A percentile compares a stretch with the other conserved stretches of the same genome.
These are phyloP conservation scores for Verticillium albo-atrum DNA, from an alignment of 2,329 filamentous ascomycete species.

Conservation along the genomic window DNA sequence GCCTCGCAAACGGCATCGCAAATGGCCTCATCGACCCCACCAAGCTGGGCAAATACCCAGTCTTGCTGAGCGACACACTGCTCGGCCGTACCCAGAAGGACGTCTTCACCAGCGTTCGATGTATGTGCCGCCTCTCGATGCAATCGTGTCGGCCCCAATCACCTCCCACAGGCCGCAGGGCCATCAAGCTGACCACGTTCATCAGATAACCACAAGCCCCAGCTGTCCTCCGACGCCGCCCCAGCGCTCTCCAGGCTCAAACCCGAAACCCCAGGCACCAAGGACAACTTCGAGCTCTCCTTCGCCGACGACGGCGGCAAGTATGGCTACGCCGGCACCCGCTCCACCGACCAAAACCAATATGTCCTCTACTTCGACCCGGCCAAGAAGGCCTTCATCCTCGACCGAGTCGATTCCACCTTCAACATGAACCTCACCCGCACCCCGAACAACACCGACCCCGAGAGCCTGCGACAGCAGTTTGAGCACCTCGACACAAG, in stretches of 20 bases:
- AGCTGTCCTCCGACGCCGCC: conserved; percentile 42
- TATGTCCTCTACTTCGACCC: conserved; percentile 74
- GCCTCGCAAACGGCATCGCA: neutral
- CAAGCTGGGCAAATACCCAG: conserved; percentile 56
- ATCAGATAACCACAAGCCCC: conserved; percentile 59
- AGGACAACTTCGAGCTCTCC: conserved; percentile 50
- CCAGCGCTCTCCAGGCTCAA: conserved; percentile 47
- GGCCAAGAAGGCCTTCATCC: conserved; percentile 67
- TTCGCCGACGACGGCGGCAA: conserved; percentile 51
- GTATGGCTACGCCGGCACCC: conserved; percentile 57
- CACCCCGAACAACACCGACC: conserved; percentile 61
- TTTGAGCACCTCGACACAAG: conserved; percentile 58
- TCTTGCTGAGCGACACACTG: conserved; percentile 59
- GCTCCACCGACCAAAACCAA: conserved; percentile 51
- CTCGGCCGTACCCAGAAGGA: conserved; percentile 52
- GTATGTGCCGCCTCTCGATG: conserved; percentile 31
- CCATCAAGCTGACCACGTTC: conserved; percentile 6
- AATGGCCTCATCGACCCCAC: conserved; percentile 52
- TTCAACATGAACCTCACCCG: conserved; percentile 83
- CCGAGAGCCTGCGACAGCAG: conserved; percentile 58
- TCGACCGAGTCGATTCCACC: conserved; percentile 76
- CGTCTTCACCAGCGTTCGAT: conserved; percentile 56
- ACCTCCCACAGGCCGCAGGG: neutral
- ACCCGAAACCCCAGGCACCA: conserved; percentile 42
- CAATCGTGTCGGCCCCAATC: neutral